Evolutionary conservation across 208 protist genomes (phyloP), one percentile per base, ranked within the genome.

Genomic region (Trypanosoma congolense): DNA sequence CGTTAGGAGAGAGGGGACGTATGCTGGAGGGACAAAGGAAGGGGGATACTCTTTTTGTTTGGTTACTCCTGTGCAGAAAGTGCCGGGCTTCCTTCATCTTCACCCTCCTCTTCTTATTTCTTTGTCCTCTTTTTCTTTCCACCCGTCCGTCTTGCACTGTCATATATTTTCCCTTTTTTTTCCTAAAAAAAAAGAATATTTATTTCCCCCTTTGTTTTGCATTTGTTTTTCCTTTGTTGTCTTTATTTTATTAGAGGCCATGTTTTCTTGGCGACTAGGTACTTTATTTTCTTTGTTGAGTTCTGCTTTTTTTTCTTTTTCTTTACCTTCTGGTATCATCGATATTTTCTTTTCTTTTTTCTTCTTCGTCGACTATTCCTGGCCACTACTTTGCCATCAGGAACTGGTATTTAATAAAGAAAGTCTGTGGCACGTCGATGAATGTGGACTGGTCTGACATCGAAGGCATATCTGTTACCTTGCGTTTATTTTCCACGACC

Each of bases 151-250:
- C 57, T 41, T 56, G 10, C 42, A 43, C 59, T 48, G 48, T 61
- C 63, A 56, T 42, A 38, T 70, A 61, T 54, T 36, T 22, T 50
- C 30, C 64, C 46, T 26, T 18, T 72, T 53, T 42, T n/a, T 61
- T 41, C n/a, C n/a, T n/a, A n/a, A n/a, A n/a, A n/a, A n/a, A n/a
- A n/a, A n/a, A n/a, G n/a, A n/a, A n/a, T n/a, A n/a, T n/a, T n/a
- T n/a, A n/a, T 52, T 56, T 58, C 19, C 18, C 41, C 61, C 12
- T 56, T 33, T 55, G 41, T 22, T 59, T 54, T 38, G 53, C 22
- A 6, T 56, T 73, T 49, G 53, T 51, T 38, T 28, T 38, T 48
- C 43, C 44, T 52, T 29, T 66, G 31, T 24, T 6, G 4, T 31
- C 5, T 24, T n/a, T 18, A 28, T 19, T 19, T 52, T 52, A 10